Conservation (phyloP, 108 stramenopile genomes). For the Schizochytrium sp. region DNA sequence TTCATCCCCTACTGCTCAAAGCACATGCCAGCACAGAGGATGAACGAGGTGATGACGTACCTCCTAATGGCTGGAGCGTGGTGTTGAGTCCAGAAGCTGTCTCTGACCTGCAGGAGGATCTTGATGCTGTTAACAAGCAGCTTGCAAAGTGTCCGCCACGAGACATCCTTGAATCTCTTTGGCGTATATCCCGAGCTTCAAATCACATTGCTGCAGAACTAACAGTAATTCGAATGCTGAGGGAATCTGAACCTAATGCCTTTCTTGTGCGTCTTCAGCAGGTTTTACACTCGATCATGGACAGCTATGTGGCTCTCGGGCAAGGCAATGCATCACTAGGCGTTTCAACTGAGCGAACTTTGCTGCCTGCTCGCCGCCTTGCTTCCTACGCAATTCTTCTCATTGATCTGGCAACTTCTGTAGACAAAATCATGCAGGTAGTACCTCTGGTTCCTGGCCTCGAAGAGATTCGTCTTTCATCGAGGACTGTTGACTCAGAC, state of each 20-base stretch:
- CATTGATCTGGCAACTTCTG: not conserved
- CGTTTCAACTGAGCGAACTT: not conserved
- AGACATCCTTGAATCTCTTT: slow-evolving; percentile 52
- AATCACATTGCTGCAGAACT: slow-evolving; percentile 41
- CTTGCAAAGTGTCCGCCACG: not conserved
- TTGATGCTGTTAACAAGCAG: not conserved
- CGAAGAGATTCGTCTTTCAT: not conserved
- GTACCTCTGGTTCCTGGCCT: not conserved
- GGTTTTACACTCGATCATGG: slow-evolving; percentile 34
- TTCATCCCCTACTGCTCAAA: slow-evolving; percentile 32
- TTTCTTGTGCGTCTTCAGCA: slow-evolving; percentile 41
- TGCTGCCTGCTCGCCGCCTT: slow-evolving; percentile 12
- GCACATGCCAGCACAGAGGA: not conserved
- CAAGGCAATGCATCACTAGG: slow-evolving; percentile 2
- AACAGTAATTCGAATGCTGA: slow-evolving; percentile 25
- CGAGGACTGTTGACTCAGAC: not conserved
- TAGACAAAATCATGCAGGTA: not conserved
- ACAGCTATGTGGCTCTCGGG: slow-evolving; percentile 50
- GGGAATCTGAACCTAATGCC: not conserved
- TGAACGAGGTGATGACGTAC: not conserved
- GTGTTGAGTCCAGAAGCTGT: not conserved
- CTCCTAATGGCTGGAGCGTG: not conserved
- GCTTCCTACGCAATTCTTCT: slow-evolving; percentile 32
- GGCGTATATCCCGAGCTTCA: slow-evolving; percentile 14
- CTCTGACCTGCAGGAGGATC: not conserved